Evolutionary conservation across 1,284 basidiomycete genomes (phyloP), one percentile per base, ranked within the genome.

Genomic region (Apiotrichum brassicae): DNA sequence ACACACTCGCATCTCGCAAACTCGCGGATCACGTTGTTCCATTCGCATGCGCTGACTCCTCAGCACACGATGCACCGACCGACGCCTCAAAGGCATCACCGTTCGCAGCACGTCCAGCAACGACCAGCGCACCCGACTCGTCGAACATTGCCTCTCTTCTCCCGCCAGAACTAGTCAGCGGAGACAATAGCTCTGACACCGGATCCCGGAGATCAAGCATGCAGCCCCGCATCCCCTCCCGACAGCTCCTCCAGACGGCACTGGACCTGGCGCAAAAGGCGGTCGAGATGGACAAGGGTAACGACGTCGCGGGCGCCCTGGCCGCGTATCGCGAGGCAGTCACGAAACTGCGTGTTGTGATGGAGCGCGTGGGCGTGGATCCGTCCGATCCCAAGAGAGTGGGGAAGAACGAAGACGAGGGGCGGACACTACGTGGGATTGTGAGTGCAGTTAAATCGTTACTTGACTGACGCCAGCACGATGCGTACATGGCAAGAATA

Each of bases 261-360:
- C 59, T 75, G 23, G 68, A 73, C 51, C 64, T 75, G 14, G 73
- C 73, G 0, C 72, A 75, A 38, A 55, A 58, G 28, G 73, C 73
- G 0, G 73, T 75, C n/a, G 70, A 72, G 54, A 66, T 70, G 63
- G 73, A 75, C 54, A 66, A 68, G 50, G 62, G 57, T 22, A 73
- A 73, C 46, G 70, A 72, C 51, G 72, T 75, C 9, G 46, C 54
- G 0, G 71, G 71, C 5, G 72, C 73, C 1, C 52, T 75, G 14
- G 60, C 54, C 5, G 67, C 68, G 25, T 75, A 75, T 48, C 54
- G 64, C 8, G 70, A 73, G 38, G 72, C 73, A 2, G 72, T 75
- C 3, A 51, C 49, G 22, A 64, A 68, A 36, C 47, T 75, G 24
- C 63, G 68, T 19, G 60, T 59, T 12, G 73, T 75, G 8, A 75